Evolutionary conservation across 1,284 basidiomycete genomes (phyloP), one percentile per base, ranked within the genome.

Genomic region (Violaceomyces palustris): DNA sequence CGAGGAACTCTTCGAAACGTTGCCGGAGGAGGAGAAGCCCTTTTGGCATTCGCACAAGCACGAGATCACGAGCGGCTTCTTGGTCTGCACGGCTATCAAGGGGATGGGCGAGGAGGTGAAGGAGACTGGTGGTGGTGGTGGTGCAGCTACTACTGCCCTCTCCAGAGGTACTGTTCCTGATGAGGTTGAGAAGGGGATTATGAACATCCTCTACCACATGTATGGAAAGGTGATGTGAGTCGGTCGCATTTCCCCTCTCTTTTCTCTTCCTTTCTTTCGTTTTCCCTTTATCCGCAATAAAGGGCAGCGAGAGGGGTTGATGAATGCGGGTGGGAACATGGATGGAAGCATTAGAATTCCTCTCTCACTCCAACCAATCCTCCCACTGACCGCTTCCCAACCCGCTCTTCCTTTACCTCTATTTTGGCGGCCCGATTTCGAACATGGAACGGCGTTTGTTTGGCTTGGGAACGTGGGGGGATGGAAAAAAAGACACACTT

Each of bases 21-120:
- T 82, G 1, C 71, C 77, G 0, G 50, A 67, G 12, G 77, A 78
- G 15, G 80, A 81, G 72, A 78, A 79, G 60, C 74, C 67, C 48
- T 79, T 75, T 47, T 80, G 79, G 79, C 80, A 80, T 50, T 79
- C 78, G 10, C 78, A 79, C 54, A 72, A 75, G 34, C 75, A 75
- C 42, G 78, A 79, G 42, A 74, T 80, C 32, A 79, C 81, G 58
- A 78, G 77, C 32, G 79, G 80, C 6, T 57, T 78, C 37, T 67
- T 81, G 14, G 76, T 78, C 48, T 55, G 61, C 12, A 55, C 25
- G 0, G 45, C 51, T 3, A 6, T 41, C 27, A 50, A 55, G 42
- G 33, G 14, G 6, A 47, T 44, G 6, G 38, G 52, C 14, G 47
- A 53, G 22, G 42, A 40, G 4, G 26, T 45, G 3, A 39, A 47